phyloP scores from a whole-genome alignment of 345 rosid species.

The Geranium brycei region DNA sequence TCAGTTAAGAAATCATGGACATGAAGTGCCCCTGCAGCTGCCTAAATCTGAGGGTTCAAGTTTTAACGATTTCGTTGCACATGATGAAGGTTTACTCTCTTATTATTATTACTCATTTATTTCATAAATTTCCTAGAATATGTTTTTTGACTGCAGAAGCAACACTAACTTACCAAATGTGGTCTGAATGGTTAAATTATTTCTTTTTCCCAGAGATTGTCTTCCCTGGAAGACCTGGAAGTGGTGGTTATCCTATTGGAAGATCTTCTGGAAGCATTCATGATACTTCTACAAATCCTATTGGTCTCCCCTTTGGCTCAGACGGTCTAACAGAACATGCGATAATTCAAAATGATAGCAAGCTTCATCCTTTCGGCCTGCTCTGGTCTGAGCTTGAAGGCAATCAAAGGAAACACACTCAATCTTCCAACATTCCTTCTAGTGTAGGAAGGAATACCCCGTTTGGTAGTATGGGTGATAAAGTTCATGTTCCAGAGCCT shows the following conservation, averaged over 20 bases:
- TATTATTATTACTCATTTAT: background rate
- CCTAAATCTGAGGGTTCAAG: conserved; percentile 24
- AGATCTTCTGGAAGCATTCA: conserved; percentile 19
- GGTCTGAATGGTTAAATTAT: background rate
- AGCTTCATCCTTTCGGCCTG: conserved; percentile 48
- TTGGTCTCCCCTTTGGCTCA: conserved; percentile 17
- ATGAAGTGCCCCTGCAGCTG: conserved; percentile 25
- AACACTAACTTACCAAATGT: background rate
- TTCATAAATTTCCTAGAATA: background rate
- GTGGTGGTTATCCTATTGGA: conserved; percentile 21
- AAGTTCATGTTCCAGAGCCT: conserved; percentile 20
- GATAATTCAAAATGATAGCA: conserved; percentile 26
- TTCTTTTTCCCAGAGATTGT: conserved; percentile 36
- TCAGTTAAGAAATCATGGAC: conserved; percentile 27
- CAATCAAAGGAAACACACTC: conserved; percentile 23
- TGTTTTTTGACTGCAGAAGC: background rate
- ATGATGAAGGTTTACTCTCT: conserved; percentile 36
- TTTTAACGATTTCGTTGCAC: conserved; percentile 30
- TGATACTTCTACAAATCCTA: conserved; percentile 14
- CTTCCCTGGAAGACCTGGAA: conserved; percentile 48
- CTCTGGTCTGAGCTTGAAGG: conserved; percentile 56
- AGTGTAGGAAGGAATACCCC: conserved; percentile 18
- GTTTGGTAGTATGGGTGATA: conserved; percentile 25
- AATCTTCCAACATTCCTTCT: conserved; percentile 23
- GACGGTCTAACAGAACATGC: conserved; percentile 18